These are phyloP conservation scores for Sphaerulina vaccinii DNA, from an alignment of 2,329 filamentous ascomycete genomes.

Conservation along the genomic window DNA sequence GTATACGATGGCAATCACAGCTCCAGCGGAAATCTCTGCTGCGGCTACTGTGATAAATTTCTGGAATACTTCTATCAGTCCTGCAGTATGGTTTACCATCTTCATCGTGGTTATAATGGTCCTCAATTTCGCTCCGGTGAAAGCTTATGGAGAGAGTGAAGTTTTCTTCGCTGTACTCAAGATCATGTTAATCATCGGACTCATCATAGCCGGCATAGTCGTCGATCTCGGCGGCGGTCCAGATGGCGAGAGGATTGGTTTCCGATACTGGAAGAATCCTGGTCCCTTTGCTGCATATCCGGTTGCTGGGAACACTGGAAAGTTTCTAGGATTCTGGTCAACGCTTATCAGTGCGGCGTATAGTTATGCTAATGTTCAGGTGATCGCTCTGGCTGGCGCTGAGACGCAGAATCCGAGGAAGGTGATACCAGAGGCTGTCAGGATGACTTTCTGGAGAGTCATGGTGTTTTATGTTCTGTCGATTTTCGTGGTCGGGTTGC, in stretches of 20 bases:
- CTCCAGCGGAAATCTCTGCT: slow-evolving; percentile 18
- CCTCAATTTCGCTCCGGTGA: slow-evolving; percentile 33
- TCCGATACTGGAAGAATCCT: slow-evolving; percentile 20
- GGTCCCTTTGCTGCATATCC: slow-evolving; percentile 20
- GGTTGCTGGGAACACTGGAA: slow-evolving; percentile 21
- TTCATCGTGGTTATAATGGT: slow-evolving; percentile 38
- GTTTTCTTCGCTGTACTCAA: slow-evolving; percentile 23
- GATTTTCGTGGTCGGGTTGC: slow-evolving; percentile 34
- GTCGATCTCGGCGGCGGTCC: slow-evolving; percentile 21
- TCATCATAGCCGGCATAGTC: slow-evolving; percentile 22
- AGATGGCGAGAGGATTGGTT: slow-evolving; percentile 16
- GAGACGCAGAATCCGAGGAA: slow-evolving; percentile 47
- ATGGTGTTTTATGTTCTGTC: slow-evolving; percentile 37
- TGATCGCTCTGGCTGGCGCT: slow-evolving; percentile 20
- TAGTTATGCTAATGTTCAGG: slow-evolving; percentile 21
- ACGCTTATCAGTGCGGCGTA: slow-evolving; percentile 20
- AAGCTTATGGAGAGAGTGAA: slow-evolving; percentile 21
- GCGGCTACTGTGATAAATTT: slow-evolving; percentile 30
- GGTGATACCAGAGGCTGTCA: slow-evolving; percentile 38
- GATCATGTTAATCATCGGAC: slow-evolving; percentile 18
- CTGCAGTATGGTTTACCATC: slow-evolving; percentile 37
- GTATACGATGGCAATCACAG: slow-evolving; percentile 31
- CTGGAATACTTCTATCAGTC: slow-evolving; percentile 34
- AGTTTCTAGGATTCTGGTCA: slow-evolving; percentile 24
- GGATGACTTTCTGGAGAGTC: slow-evolving; percentile 38